A percentile compares a stretch with the other conserved stretches of the same genome.
phyloP scores from a whole-genome alignment of 345 rosid genomes.

The Corchorus capsularis region DNA sequence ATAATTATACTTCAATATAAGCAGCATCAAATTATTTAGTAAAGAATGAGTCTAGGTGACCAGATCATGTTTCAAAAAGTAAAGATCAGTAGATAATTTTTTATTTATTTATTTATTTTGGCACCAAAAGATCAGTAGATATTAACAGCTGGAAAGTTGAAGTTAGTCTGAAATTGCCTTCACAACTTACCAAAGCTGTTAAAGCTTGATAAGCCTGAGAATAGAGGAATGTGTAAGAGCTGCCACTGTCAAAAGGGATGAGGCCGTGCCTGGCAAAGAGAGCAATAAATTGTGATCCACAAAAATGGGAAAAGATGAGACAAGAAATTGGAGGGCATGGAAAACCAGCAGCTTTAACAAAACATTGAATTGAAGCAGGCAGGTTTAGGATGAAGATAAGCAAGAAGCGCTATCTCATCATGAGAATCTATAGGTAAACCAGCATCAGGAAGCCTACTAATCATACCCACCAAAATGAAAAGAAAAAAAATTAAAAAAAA shows the following conservation, averaged over 20 bases:
- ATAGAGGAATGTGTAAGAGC: constrained; percentile 86
- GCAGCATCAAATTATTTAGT: not conserved
- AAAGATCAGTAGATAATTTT: not conserved
- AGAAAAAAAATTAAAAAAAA: not conserved
- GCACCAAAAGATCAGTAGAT: not conserved
- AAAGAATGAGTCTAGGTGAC: not conserved
- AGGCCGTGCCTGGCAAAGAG: constrained; percentile 61
- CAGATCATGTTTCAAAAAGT: not conserved
- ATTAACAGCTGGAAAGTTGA: not conserved
- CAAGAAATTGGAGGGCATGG: not conserved
- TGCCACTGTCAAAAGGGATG: constrained; percentile 74
- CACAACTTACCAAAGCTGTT: constrained; percentile 49
- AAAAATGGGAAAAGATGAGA: not conserved
- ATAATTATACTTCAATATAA: too few relatives aligned
- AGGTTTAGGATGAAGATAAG: too few relatives aligned
- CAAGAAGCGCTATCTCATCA: not conserved
- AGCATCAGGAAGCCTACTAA: not conserved
- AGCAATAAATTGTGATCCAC: not conserved
- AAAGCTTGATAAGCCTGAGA: constrained; percentile 60
- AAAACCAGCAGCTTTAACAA: not conserved
- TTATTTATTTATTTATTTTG: too few relatives aligned
- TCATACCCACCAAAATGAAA: not conserved
- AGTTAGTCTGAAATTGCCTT: constrained; percentile 2
- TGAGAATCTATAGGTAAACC: not conserved
- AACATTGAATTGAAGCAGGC: not conserved